phyloP scores from a whole-genome alignment of 2,329 filamentous ascomycete species.

The Penicillium rolfsii region DNA sequence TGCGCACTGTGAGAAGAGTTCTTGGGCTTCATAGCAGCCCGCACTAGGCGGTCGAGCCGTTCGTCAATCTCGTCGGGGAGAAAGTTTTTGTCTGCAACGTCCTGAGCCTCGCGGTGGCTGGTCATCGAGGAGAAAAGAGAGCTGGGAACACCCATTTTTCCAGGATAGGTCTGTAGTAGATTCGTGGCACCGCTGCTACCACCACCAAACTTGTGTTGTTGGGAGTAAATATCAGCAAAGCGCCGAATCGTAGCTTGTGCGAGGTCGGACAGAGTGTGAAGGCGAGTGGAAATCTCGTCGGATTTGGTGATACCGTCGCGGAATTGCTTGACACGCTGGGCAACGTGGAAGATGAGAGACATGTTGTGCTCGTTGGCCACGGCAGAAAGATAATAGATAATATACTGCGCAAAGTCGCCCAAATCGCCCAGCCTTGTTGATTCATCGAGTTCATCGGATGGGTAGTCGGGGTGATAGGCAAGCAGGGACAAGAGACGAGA shows the following conservation, averaged over 20 bases:
- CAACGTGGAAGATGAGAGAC: conserved; percentile 85
- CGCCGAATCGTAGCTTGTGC: conserved; percentile 79
- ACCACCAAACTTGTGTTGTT: conserved; percentile 57
- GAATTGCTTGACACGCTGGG: conserved; percentile 89
- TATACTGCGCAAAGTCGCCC: conserved; percentile 81
- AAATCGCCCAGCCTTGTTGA: conserved; percentile 61
- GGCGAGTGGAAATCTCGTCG: conserved; percentile 48
- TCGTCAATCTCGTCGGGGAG: conserved; percentile 77
- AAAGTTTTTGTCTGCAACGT: conserved; percentile 84
- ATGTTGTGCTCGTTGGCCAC: conserved; percentile 87
- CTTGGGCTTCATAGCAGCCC: conserved; percentile 66
- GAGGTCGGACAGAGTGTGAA: conserved; percentile 88
- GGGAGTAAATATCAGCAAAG: conserved; percentile 84
- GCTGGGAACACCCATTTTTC: conserved; percentile 77
- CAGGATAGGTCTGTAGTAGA: conserved; percentile 78
- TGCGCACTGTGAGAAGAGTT: conserved; percentile 35
- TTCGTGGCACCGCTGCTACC: conserved; percentile 42
- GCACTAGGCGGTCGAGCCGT: conserved; percentile 75
- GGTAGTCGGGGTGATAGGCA: conserved; percentile 91
- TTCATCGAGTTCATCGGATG: conserved; percentile 41
- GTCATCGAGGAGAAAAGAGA: conserved; percentile 76
- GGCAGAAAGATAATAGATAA: conserved; percentile 82
- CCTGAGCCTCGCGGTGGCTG: conserved; percentile 76
- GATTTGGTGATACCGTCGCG: conserved; percentile 72
- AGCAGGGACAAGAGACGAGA: conserved; percentile 82